These are phyloP conservation scores for Volvox carteri DNA, from an alignment of 163 green algal species.

Conservation along the genomic window DNA sequence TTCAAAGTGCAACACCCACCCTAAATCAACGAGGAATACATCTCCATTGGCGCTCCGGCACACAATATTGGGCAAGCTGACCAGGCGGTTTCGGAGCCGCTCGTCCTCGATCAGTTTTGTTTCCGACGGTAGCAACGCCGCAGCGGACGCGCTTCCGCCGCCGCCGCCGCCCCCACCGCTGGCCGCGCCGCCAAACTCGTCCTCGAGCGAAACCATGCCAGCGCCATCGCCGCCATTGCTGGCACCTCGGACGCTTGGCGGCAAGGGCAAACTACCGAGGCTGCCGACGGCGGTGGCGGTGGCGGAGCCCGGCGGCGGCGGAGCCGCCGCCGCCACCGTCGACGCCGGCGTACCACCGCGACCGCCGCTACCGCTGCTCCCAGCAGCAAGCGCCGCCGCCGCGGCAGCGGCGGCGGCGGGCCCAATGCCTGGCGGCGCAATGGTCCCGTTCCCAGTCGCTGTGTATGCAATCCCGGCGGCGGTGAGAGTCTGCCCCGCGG, in stretches of 20 bases:
- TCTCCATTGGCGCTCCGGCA: conserved; percentile 64
- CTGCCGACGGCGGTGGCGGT: not conserved
- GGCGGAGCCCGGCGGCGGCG: not conserved
- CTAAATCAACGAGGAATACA: conserved; percentile 66
- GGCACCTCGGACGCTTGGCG: not conserved
- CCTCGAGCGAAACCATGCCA: not conserved
- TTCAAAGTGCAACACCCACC: conserved; percentile 11
- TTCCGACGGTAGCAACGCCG: not conserved
- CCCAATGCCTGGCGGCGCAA: not conserved
- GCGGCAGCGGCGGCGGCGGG: not conserved
- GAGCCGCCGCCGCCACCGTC: not conserved
- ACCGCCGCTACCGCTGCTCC: too few species aligned
- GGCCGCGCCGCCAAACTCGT: not conserved
- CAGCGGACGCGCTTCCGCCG: not conserved
- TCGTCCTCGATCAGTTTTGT: conserved; percentile 3
- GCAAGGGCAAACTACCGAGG: not conserved
- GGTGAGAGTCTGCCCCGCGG: not conserved
- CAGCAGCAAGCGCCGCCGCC: too few species aligned
- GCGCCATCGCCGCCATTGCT: not conserved
- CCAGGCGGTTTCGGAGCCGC: conserved; percentile 45
- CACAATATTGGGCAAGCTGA: conserved; percentile 67
- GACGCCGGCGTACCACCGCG: not conserved
- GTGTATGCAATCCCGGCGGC: conserved; percentile 26
- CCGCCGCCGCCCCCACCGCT: not conserved
- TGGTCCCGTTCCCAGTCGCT: not conserved